These are phyloP conservation scores for Ogataea angusta DNA, from an alignment of 805 yeast genomes.

Conservation along the genomic window DNA sequence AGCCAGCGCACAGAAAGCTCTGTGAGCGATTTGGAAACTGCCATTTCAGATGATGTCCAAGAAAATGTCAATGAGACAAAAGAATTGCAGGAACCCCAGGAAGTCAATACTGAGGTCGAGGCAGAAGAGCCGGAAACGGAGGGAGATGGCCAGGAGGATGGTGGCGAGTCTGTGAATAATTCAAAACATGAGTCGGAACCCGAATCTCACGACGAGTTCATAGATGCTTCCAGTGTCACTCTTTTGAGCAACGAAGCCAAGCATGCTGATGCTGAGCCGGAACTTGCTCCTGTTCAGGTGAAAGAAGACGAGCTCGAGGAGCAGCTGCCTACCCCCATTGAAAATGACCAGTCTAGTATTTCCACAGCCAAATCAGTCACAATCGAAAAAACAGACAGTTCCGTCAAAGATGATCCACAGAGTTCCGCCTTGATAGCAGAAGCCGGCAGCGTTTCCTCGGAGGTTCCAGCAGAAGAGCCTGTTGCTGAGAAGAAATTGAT, in stretches of 20 bases:
- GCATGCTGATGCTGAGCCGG: background rate
- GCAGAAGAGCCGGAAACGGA: background rate
- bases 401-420: background rate
- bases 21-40: background rate
- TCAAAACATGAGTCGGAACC: background rate
- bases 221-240: slow-evolving; percentile 4
- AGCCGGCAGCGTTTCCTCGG: background rate
- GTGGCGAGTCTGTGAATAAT: no score
- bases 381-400: background rate
- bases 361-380: slow-evolving; percentile 3
- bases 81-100: background rate
- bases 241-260: background rate
- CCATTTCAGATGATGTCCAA: background rate
- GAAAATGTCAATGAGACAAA: background rate
- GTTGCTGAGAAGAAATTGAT: background rate
- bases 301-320: background rate
- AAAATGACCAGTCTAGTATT: slow-evolving; percentile 1
- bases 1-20: background rate
- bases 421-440: background rate
- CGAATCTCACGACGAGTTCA: slow-evolving; percentile 2
- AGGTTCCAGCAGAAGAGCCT: background rate
- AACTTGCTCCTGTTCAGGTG: background rate
- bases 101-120: background rate
- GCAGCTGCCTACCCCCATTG: background rate
- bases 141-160: no score